Percentiles rank a stretch among this genome's conserved stretches.
These are phyloP conservation scores for Aphanoascus verrucosus DNA, from an alignment of 2,329 filamentous ascomycete genomes.

Conservation along the genomic window DNA sequence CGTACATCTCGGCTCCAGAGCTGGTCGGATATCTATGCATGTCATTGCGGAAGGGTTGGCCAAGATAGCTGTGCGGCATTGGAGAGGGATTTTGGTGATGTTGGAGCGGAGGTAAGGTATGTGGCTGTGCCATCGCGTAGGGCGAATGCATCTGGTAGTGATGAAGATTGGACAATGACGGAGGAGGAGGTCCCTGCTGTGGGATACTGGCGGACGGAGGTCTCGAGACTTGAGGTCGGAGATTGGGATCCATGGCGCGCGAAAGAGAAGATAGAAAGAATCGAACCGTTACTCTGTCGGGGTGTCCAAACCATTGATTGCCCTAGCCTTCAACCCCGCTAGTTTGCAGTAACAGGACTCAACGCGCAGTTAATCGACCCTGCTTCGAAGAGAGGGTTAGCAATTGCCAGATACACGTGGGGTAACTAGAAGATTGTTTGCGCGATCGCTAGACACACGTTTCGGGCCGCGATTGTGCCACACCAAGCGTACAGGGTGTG, in stretches of 20 bases:
- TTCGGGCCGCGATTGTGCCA: not conserved
- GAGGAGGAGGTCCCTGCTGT: slow-evolving; percentile 27
- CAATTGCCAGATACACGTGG: not conserved
- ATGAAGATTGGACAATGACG: slow-evolving; percentile 38
- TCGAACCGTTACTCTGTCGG: slow-evolving; percentile 10
- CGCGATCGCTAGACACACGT: not conserved
- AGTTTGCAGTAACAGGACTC: slow-evolving; percentile 5
- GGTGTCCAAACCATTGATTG: slow-evolving; percentile 17
- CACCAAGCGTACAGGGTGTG: not conserved
- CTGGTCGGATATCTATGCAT: slow-evolving; percentile 35
- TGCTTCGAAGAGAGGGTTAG: not conserved
- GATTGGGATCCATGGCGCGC: slow-evolving; percentile 34
- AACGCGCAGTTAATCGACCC: slow-evolving; percentile 4
- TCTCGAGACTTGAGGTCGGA: slow-evolving; percentile 35
- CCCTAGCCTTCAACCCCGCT: not conserved
- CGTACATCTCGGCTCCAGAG: slow-evolving; percentile 34
- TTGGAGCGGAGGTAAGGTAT: slow-evolving; percentile 38
- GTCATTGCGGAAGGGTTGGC: slow-evolving; percentile 34
- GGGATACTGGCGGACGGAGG: slow-evolving; percentile 37
- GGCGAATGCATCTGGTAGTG: slow-evolving; percentile 40
- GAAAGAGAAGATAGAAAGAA: slow-evolving; percentile 7
- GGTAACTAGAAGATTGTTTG: not conserved
- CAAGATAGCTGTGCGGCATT: slow-evolving; percentile 33
- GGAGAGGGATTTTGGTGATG: slow-evolving; percentile 37
- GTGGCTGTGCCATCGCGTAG: slow-evolving; percentile 35